phyloP scores from a whole-genome alignment of 768 basidiomycete species.

The Fibroporia radiculosa region DNA sequence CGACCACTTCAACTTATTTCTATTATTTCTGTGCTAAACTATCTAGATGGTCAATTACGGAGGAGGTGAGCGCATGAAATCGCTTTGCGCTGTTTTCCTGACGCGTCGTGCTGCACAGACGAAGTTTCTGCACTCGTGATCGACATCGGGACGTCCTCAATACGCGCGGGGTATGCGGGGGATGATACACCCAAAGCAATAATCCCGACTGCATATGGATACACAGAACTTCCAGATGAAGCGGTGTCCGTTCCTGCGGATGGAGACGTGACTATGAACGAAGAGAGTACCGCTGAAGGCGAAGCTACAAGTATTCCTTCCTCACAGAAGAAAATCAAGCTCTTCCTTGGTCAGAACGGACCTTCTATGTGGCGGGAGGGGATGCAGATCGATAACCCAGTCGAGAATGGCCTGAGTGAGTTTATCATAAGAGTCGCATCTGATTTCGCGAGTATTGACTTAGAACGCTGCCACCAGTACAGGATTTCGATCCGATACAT shows the following conservation, averaged over 20 bases:
- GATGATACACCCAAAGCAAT: slow-evolving; percentile 94
- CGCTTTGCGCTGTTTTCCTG: background rate
- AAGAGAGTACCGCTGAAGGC: slow-evolving; percentile 21
- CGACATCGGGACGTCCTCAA: slow-evolving; percentile 85
- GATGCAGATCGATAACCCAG: slow-evolving; percentile 82
- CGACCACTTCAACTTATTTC: background rate
- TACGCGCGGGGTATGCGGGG: slow-evolving; percentile 95
- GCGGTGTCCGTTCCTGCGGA: slow-evolving; percentile 16
- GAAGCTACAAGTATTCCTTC: slow-evolving; percentile 28
- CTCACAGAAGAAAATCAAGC: slow-evolving; percentile 37
- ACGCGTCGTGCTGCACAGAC: slow-evolving; percentile 38
- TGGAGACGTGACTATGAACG: slow-evolving; percentile 47
- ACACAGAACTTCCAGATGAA: slow-evolving; percentile 27
- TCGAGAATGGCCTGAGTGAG: slow-evolving; percentile 80
- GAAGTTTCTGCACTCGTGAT: slow-evolving; percentile 96
- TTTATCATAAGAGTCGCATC: slow-evolving; percentile 6
- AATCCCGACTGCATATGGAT: slow-evolving; percentile 86
- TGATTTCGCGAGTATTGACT: too few relatives aligned
- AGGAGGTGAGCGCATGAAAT: slow-evolving; percentile 51
- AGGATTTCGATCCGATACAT: slow-evolving; percentile 70
- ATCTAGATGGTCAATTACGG: slow-evolving; percentile 74
- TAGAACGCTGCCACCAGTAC: slow-evolving; percentile 33
- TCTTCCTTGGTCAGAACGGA: slow-evolving; percentile 81
- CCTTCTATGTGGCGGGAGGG: slow-evolving; percentile 85
- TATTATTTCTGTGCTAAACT: background rate